Conservation (phyloP, 2,329 filamentous ascomycete genomes). For the Thelonectria rubi region DNA sequence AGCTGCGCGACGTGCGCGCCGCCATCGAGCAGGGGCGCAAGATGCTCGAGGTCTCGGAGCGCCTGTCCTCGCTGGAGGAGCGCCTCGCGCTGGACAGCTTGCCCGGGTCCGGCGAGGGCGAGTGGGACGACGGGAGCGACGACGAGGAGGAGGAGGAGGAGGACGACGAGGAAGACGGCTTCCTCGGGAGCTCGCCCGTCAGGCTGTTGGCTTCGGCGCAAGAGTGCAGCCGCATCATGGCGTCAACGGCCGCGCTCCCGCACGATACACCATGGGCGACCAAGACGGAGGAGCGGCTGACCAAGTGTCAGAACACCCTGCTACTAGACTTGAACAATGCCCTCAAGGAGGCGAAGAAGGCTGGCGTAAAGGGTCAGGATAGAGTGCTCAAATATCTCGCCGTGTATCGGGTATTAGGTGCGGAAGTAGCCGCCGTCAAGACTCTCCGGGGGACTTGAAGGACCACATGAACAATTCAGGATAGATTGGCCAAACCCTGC, state of each 20-base stretch:
- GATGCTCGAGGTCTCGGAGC: conserved; percentile 73
- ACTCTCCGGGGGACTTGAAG: conserved; percentile 52
- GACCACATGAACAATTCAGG: conserved; percentile 23
- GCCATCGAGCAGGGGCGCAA: conserved; percentile 69
- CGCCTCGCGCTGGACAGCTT: conserved; percentile 63
- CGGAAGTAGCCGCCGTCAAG: conserved; percentile 62
- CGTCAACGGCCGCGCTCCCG: conserved; percentile 56
- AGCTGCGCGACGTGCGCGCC: conserved; percentile 71
- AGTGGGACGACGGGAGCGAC: conserved; percentile 51
- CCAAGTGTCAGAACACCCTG: conserved; percentile 64
- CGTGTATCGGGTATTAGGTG: conserved; percentile 62
- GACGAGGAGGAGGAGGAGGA: conserved; percentile 55
- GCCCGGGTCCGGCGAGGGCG: conserved; percentile 37
- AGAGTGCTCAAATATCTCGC: conserved; percentile 62
- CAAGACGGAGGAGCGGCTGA: conserved; percentile 62
- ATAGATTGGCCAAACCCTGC: conserved; percentile 35
- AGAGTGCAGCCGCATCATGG: conserved; percentile 55
- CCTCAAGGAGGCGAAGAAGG: conserved; percentile 54
- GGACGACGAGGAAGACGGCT: conserved; percentile 43
- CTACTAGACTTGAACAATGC: conserved; percentile 65
- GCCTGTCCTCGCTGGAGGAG: conserved; percentile 70
- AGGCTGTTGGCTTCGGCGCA: conserved; percentile 57
- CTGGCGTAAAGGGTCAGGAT: conserved; percentile 53
- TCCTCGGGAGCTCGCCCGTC: conserved; percentile 57
- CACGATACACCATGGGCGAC: conserved; percentile 59